A percentile compares a stretch with the other conserved stretches of the same genome.
Evolutionary conservation across 2,329 filamentous ascomycete genomes (phyloP).

Genomic region (Xylaria sp.): DNA sequence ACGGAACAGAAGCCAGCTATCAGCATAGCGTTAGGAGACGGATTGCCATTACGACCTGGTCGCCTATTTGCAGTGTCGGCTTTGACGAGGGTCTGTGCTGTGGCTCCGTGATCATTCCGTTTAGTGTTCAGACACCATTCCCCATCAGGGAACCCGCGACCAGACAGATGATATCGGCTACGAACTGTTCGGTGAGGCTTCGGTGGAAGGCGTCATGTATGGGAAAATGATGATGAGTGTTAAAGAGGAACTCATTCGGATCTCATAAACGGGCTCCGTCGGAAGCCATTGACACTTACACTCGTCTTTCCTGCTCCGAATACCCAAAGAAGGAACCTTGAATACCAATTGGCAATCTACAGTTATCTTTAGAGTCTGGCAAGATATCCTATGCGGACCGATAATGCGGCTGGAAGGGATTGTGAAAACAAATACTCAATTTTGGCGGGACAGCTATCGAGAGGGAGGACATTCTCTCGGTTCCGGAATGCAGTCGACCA

Average conservation of each 20-base stretch:
- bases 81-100: conserved; percentile 24
- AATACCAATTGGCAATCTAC: not conserved
- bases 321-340: not conserved
- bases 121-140: conserved; percentile 33
- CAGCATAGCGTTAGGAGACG: conserved; percentile 16
- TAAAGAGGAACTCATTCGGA: conserved; percentile 27
- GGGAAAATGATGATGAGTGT: conserved; percentile 27
- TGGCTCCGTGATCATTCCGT: conserved; percentile 29
- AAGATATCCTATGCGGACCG: conserved; percentile 1
- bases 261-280: conserved; percentile 5
- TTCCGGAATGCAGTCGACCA: not conserved
- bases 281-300: not conserved
- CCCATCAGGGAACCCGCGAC: conserved; percentile 8
- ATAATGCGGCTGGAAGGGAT: not conserved
- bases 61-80: conserved; percentile 32
- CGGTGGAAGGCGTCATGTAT: conserved; percentile 33
- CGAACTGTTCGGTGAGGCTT: conserved; percentile 30
- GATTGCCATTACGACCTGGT: conserved; percentile 21
- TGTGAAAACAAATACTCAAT: not conserved
- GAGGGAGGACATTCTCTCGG: not conserved
- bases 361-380: not conserved
- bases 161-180: not conserved
- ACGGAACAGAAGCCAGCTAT: conserved; percentile 8
- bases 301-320: not conserved
- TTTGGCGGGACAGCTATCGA: not conserved